phyloP scores from a whole-genome alignment of 1,284 basidiomycete species.

The Cryptococcus sp. region DNA sequence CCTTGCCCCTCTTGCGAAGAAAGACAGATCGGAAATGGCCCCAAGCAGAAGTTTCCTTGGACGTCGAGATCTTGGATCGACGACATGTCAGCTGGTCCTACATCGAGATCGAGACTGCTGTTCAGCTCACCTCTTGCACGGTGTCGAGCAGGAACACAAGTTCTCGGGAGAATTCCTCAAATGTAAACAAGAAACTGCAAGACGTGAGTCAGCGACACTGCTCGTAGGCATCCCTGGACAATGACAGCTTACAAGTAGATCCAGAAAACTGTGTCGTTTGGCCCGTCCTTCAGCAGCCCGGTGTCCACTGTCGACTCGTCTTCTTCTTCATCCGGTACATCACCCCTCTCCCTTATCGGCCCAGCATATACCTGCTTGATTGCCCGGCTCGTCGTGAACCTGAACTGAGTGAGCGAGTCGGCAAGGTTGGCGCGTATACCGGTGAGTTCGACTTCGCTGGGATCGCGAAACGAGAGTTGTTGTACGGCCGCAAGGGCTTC shows the following conservation, averaged over 20 bases:
- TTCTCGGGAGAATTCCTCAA: constrained; percentile 86
- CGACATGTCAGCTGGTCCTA: background rate
- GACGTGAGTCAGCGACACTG: constrained; percentile 28
- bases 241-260: constrained; percentile 73
- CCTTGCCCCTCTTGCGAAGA: constrained; percentile 12
- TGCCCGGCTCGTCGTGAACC: constrained; percentile 65
- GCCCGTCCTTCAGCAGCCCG: constrained; percentile 22
- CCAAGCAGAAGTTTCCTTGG: constrained; percentile 24
- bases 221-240: constrained; percentile 11
- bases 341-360: constrained; percentile 40
- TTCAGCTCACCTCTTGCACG: constrained; percentile 59
- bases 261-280: constrained; percentile 64
- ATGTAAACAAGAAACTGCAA: constrained; percentile 83
- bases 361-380: constrained; percentile 68
- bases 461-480: constrained; percentile 15
- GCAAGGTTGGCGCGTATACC: constrained; percentile 65
- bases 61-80: constrained; percentile 29
- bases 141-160: constrained; percentile 74
- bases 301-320: background rate
- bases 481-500: constrained; percentile 44
- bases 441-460: constrained; percentile 54
- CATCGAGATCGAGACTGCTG: background rate
- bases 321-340: constrained; percentile 1
- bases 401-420: constrained; percentile 64
- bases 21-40: constrained; percentile 33